Evolutionary conservation across 768 basidiomycete species (phyloP).

Genomic region (Tephrocybe sp.): DNA sequence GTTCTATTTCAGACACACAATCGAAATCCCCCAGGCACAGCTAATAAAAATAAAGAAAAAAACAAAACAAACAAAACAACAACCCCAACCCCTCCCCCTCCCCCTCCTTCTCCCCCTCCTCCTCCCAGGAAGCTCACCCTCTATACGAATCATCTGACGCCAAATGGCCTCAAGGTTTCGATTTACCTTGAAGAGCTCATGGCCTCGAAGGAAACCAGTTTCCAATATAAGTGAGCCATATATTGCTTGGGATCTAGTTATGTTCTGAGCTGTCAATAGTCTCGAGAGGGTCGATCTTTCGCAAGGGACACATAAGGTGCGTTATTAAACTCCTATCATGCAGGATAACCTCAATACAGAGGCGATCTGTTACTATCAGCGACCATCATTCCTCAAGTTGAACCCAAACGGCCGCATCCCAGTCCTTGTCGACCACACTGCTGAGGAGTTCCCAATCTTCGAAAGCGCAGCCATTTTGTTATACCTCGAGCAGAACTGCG

Average conservation of each 20-base stretch:
- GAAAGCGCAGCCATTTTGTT: slow-evolving; percentile 82
- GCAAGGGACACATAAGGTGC: slow-evolving; percentile 13
- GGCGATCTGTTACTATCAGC: slow-evolving; percentile 24
- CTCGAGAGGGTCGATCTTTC: slow-evolving; percentile 13
- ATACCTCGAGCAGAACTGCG: slow-evolving; percentile 79
- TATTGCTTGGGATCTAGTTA: too few species aligned
- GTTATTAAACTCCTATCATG: not conserved
- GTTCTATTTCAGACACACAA: too few species aligned
- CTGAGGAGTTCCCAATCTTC: slow-evolving; percentile 66
- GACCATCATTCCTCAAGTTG: slow-evolving; percentile 72
- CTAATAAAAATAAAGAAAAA: not conserved
- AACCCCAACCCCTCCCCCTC: not conserved
- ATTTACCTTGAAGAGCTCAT: slow-evolving; percentile 20
- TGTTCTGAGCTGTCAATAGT: not conserved
- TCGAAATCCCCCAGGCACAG: not conserved
- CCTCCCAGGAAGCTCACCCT: slow-evolving; percentile 15
- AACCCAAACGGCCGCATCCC: slow-evolving; percentile 80
- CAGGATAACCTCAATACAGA: too few species aligned
- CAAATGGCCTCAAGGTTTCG: slow-evolving; percentile 23
- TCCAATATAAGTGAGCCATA: slow-evolving; percentile 9
- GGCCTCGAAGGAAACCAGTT: slow-evolving; percentile 4
- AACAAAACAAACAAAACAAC: not conserved
- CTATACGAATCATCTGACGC: slow-evolving; percentile 21
- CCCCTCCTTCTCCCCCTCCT: not conserved
- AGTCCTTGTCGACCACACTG: slow-evolving; percentile 57